A percentile compares a stretch with the other conserved stretches of the same genome.
phyloP scores from a whole-genome alignment of 1,139 yeast genomes.

The Casaregolazyma lundiana region DNA sequence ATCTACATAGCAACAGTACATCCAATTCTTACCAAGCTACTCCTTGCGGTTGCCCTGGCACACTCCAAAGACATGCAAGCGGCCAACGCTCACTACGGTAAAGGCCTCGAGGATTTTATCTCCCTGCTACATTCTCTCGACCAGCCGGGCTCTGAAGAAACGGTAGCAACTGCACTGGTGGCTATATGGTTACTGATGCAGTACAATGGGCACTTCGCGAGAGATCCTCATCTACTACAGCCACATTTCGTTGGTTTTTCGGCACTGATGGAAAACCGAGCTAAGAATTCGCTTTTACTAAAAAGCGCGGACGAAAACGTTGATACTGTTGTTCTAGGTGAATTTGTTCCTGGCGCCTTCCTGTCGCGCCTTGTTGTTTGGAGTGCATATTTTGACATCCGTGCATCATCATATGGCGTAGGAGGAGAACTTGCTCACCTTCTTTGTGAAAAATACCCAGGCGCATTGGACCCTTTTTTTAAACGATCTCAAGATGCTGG shows the following conservation, averaged over 20 bases:
- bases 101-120: background rate
- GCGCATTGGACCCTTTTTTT: too few species aligned
- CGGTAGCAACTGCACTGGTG: background rate
- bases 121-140: background rate
- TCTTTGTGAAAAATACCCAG: background rate
- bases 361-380: background rate
- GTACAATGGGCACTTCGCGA: background rate
- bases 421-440: slow-evolving; percentile 2
- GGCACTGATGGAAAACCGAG: background rate
- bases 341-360: slow-evolving; percentile 1
- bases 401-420: background rate
- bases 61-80: background rate
- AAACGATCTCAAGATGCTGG: background rate
- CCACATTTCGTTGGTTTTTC: background rate
- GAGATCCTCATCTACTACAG: background rate
- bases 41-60: background rate
- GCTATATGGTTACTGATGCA: slow-evolving; percentile 1
- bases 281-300: background rate
- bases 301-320: background rate
- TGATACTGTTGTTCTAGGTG: background rate
- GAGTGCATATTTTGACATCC: slow-evolving; percentile 2
- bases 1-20: background rate
- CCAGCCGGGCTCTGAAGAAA: background rate
- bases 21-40: background rate
- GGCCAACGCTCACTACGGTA: background rate